Conservation (phyloP, 2,329 filamentous ascomycete genomes). For the Passalora sequoiae region DNA sequence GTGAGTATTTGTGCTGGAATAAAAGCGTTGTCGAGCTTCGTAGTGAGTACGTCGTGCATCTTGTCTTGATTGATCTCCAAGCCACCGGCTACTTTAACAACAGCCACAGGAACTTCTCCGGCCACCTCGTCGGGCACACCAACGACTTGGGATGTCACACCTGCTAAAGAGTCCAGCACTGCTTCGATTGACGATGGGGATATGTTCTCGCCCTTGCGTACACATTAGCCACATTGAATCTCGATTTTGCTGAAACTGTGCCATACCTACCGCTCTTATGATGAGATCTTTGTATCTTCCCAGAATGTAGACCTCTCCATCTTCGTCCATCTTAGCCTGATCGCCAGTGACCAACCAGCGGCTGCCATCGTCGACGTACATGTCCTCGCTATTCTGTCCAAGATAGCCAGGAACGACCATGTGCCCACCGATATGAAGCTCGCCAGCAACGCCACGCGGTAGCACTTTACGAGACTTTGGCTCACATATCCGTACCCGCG, state of each 20-base stretch:
- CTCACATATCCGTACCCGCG: constrained; percentile 2
- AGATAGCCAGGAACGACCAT: constrained; percentile 4
- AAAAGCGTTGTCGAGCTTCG: constrained; percentile 9
- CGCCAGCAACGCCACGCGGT: constrained; percentile 1
- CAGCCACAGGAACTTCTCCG: constrained; percentile 20
- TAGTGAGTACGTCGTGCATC: constrained; percentile 6
- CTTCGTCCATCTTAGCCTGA: constrained; percentile 11
- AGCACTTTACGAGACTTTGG: background rate
- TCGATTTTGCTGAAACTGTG: too few relatives aligned
- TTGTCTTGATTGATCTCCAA: background rate
- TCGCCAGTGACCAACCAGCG: constrained; percentile 18
- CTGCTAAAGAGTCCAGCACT: background rate
- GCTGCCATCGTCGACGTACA: constrained; percentile 10
- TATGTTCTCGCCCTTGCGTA: constrained; percentile 19
- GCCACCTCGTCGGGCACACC: constrained; percentile 13
- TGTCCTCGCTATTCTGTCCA: background rate
- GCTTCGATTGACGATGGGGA: constrained; percentile 16
- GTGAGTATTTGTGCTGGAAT: constrained; percentile 14
- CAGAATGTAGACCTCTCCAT: constrained; percentile 8
- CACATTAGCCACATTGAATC: too few relatives aligned
- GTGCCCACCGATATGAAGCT: constrained; percentile 3
- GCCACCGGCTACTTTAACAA: constrained; percentile 7
- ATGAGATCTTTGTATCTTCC: constrained; percentile 21
- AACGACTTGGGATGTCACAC: constrained; percentile 15
- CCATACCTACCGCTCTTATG: too few relatives aligned